phyloP scores from a whole-genome alignment of 257 asterid species.

The Solanum sejunctum region DNA sequence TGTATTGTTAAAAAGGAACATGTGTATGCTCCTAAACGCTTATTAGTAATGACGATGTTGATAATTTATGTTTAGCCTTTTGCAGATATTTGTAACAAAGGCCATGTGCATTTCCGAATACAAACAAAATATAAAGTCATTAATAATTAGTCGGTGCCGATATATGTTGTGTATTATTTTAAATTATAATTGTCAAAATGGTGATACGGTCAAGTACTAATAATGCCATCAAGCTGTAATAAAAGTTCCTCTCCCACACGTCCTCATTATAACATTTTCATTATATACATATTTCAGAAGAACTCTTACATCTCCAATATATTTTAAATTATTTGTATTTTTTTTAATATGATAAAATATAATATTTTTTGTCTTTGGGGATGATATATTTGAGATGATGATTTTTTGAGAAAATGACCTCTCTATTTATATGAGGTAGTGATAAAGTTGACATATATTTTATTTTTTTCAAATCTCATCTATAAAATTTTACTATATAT shows the following conservation, averaged over 20 bases:
- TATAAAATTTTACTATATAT: too few species aligned
- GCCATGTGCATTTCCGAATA: not conserved
- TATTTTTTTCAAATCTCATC: too few species aligned
- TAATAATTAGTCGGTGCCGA: not conserved
- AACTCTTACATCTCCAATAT: not conserved
- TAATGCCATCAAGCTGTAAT: not conserved
- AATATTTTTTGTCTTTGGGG: too few species aligned
- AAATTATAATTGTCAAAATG: not conserved
- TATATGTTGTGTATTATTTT: not conserved
- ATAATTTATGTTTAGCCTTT: not conserved
- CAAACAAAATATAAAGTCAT: not conserved
- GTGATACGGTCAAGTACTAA: not conserved
- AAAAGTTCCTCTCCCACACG: not conserved
- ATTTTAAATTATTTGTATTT: not conserved
- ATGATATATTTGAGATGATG: too few species aligned
- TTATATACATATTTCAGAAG: not conserved
- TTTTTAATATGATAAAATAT: too few species aligned
- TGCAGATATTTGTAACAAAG: not conserved
- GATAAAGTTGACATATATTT: too few species aligned
- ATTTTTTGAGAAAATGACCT: too few species aligned
- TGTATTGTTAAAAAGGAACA: too few species aligned
- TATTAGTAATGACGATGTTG: too few species aligned
- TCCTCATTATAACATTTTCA: not conserved
- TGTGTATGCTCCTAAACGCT: too few species aligned
- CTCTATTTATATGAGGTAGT: too few species aligned